Percentiles rank a stretch among this genome's conserved stretches.
phyloP scores from a whole-genome alignment of 306 rosid species.

The Leucaena leucocephala region DNA sequence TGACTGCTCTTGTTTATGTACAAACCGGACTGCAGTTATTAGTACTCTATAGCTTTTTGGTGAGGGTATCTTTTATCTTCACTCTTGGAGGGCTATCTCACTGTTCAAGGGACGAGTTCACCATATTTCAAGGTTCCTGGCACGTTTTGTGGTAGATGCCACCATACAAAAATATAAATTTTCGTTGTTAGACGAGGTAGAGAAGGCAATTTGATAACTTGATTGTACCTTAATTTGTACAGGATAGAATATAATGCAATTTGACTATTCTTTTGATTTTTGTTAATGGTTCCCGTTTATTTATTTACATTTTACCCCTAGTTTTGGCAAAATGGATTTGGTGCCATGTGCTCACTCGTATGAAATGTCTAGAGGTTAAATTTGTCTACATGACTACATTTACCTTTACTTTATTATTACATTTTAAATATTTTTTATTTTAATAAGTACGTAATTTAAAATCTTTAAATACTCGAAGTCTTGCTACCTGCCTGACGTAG shows the following conservation, averaged over 20 bases:
- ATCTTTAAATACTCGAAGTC: too few species aligned
- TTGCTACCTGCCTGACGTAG: too few species aligned
- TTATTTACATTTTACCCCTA: not conserved
- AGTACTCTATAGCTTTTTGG: slow-evolving; percentile 24
- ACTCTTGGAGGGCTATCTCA: not conserved
- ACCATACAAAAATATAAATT: not conserved
- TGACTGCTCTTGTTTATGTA: slow-evolving; percentile 77
- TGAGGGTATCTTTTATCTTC: slow-evolving; percentile 24
- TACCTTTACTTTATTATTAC: too few species aligned
- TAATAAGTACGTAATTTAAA: too few species aligned
- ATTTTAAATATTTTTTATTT: too few species aligned
- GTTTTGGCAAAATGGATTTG: not conserved
- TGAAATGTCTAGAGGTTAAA: too few species aligned
- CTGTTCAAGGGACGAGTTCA: slow-evolving; percentile 15
- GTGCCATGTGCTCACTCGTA: too few species aligned
- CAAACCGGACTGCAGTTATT: slow-evolving; percentile 53
- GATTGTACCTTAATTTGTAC: slow-evolving; percentile 40
- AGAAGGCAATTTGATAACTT: not conserved
- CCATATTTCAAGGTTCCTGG: not conserved
- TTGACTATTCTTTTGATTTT: slow-evolving; percentile 14
- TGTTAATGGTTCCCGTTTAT: not conserved
- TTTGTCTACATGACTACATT: too few species aligned
- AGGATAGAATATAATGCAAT: slow-evolving; percentile 36
- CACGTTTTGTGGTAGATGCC: slow-evolving; percentile 38
- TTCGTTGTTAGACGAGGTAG: slow-evolving; percentile 15